Evolutionary conservation across 805 yeast species (phyloP).

Genomic region (Suhomyces emberorum): DNA sequence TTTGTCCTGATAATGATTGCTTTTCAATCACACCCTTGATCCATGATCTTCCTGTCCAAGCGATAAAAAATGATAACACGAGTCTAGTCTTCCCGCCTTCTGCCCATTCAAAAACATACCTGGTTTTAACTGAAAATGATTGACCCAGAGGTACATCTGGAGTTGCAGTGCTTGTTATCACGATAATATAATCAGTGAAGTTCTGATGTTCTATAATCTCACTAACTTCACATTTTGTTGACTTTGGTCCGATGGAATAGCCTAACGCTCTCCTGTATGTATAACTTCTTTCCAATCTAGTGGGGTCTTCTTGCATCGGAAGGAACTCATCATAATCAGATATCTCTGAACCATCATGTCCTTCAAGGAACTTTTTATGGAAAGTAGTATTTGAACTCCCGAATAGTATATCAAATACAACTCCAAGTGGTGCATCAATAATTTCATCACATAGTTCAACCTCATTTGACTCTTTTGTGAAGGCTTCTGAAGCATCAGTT

Average conservation of each 20-base stretch:
- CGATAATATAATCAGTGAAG: slow-evolving; percentile 43
- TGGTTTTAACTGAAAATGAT: slow-evolving; percentile 60
- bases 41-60: slow-evolving; percentile 80
- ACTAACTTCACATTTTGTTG: slow-evolving; percentile 61
- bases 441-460: slow-evolving; percentile 52
- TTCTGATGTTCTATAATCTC: slow-evolving; percentile 57
- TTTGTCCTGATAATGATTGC: slow-evolving; percentile 71
- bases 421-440: slow-evolving; percentile 64
- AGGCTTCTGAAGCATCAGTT: slow-evolving; percentile 31
- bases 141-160: slow-evolving; percentile 86
- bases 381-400: slow-evolving; percentile 54
- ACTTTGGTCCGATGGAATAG: slow-evolving; percentile 73
- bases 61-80: slow-evolving; percentile 51
- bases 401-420: slow-evolving; percentile 54
- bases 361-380: slow-evolving; percentile 40
- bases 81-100: slow-evolving; percentile 51
- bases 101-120: slow-evolving; percentile 61
- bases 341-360: slow-evolving; percentile 64
- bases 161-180: slow-evolving; percentile 58
- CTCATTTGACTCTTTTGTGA: slow-evolving; percentile 46
- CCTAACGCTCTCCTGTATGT: slow-evolving; percentile 61
- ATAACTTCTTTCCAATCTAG: slow-evolving; percentile 45
- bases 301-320: slow-evolving; percentile 37
- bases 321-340: slow-evolving; percentile 37
- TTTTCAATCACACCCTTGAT: slow-evolving; percentile 72